Percentiles rank a stretch among this genome's conserved stretches.
Evolutionary conservation across 495 filamentous ascomycete genomes (phyloP).

Genomic region (Cercophora newfieldiana): DNA sequence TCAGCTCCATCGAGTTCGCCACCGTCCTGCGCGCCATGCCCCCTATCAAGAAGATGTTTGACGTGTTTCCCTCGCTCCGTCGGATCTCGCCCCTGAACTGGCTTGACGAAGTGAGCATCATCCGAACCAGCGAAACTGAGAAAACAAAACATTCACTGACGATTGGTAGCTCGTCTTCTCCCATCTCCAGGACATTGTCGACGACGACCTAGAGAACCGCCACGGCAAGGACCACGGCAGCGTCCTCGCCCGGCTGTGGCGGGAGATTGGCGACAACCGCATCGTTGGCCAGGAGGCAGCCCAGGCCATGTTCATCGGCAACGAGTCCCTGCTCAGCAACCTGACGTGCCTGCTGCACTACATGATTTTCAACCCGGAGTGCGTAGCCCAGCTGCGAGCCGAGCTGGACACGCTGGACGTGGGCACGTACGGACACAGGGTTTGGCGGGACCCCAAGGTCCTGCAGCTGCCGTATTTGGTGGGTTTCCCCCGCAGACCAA

Average conservation of each 20-base stretch:
- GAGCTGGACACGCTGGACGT: conserved; percentile 11
- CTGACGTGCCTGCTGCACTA: conserved; percentile 6
- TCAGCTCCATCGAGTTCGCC: conserved; percentile 13
- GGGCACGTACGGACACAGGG: background rate
- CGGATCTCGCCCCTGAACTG: conserved; percentile 2
- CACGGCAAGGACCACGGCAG: conserved; percentile 10
- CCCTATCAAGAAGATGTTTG: background rate
- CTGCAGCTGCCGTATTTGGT: conserved; percentile 11
- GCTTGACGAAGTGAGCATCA: background rate
- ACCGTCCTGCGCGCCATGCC: conserved; percentile 12
- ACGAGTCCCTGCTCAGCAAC: conserved; percentile 14
- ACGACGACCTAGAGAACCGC: conserved; percentile 3
- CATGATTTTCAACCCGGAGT: conserved; percentile 7
- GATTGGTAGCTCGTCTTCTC: background rate
- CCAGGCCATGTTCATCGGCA: conserved; percentile 14
- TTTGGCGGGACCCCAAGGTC: conserved; percentile 6
- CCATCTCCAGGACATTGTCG: background rate
- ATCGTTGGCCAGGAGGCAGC: conserved; percentile 7
- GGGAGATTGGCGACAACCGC: background rate
- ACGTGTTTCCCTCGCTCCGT: conserved; percentile 5
- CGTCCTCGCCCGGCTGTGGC: conserved; percentile 6
- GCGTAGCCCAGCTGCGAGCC: background rate
- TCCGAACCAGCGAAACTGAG: too few relatives aligned
- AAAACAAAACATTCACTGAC: background rate
- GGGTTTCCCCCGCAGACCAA: background rate